phyloP scores from a whole-genome alignment of 2,329 filamentous ascomycete species.

The Aspergillus sp. region DNA sequence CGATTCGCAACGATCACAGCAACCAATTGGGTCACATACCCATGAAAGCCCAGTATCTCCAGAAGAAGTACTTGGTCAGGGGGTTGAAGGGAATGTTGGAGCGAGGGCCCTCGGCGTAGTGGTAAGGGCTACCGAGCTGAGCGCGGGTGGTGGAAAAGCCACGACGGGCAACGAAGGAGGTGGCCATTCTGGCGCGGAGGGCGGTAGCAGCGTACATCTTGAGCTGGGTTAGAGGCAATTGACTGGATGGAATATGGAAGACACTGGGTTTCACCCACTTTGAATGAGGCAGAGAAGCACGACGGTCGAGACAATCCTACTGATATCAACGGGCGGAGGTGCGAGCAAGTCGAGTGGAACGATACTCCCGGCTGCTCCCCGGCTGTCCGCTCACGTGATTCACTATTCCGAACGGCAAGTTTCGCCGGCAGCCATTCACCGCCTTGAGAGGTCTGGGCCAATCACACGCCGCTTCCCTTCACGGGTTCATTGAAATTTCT shows the following conservation, averaged over 20 bases:
- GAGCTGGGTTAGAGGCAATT: constrained; percentile 44
- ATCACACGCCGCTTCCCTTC: constrained; percentile 29
- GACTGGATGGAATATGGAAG: constrained; percentile 3
- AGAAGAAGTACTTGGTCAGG: constrained; percentile 77
- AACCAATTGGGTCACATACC: constrained; percentile 48
- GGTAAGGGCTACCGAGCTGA: constrained; percentile 87
- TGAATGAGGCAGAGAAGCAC: constrained; percentile 30
- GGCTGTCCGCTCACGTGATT: constrained; percentile 19
- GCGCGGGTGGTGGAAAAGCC: constrained; percentile 90
- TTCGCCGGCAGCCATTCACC: constrained; percentile 21
- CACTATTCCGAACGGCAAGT: constrained; percentile 9
- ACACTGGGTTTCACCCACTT: constrained; percentile 29
- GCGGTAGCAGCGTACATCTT: constrained; percentile 77
- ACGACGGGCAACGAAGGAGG: constrained; percentile 76
- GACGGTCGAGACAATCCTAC: constrained; percentile 18
- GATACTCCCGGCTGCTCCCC: constrained; percentile 16
- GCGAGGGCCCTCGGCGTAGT: constrained; percentile 95
- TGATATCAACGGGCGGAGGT: constrained; percentile 19
- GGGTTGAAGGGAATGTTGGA: constrained; percentile 98
- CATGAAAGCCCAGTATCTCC: constrained; percentile 83
- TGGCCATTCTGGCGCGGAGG: constrained; percentile 64
- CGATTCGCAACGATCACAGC: background rate
- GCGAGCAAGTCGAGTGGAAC: constrained; percentile 25
- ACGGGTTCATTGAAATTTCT: constrained; percentile 38
- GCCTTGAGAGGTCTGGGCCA: constrained; percentile 11